Evolutionary conservation across 108 stramenopile genomes (phyloP), one percentile per base, ranked within the genome.

Genomic region (Thalassiosira profunda): DNA sequence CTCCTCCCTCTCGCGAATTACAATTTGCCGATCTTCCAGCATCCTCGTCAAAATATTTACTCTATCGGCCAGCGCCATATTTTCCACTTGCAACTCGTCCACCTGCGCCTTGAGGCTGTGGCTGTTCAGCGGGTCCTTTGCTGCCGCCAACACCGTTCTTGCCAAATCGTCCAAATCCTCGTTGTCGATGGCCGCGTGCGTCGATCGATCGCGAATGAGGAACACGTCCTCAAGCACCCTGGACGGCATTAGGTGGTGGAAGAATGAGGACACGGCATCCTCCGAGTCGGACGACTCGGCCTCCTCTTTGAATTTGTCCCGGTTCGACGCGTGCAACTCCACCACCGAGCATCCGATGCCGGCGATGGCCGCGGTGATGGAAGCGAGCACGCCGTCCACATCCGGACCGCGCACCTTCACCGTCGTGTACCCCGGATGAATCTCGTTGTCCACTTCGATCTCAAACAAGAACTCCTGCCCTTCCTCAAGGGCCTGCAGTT

Each of bases 361-460:
- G 1, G 85, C 65, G 58, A 91, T 60, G 3, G 74, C 63, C 0
- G 86, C 80, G 1, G 85, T 86, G 56, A 91, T 82, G 28, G 71
- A 71, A 11, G 90, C 90, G 58, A 91, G 57, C 0, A 91, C 60
- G 12, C 90, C 90, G 58, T 87, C 86, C 10, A 86, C 63, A 75
- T 91, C 86, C 0, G 90, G 90, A 20, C 90, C 90, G 33, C 74
- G 44, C 10, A 88, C 83, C 31, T 58, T 76, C 4, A 90, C 44
- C 0, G 73, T 74, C 0, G 89, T 87, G n/a, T 73, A 82, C 0
- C 69, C 69, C 18, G 76, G 76, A 29, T 79, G 67, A 17, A 79
- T 38, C 9, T 53, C 65, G 62, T 90, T 90, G 45, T 80, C 77
- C 11, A 82, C 83, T 59, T 87, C 86, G 0, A 90, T 77, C 24